Conservation (phyloP, 768 basidiomycete species). For the Erythrobasidium yunnanense region DNA sequence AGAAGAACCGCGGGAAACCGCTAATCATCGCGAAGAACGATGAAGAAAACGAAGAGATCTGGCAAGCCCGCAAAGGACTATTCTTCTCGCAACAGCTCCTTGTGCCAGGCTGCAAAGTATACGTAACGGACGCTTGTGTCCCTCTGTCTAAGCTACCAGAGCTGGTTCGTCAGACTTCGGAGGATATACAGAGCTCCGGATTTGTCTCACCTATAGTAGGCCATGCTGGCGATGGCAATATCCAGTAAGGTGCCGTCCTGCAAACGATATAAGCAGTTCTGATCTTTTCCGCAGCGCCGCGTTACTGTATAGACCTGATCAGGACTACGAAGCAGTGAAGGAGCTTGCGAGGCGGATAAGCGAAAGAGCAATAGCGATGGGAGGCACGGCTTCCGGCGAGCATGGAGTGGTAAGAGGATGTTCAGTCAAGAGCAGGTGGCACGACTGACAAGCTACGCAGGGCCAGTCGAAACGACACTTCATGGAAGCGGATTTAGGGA, state of each 20-base stretch:
- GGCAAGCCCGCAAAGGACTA: slow-evolving; percentile 46
- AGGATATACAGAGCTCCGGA: neutral
- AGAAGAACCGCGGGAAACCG: slow-evolving; percentile 55
- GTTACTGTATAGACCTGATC: slow-evolving; percentile 9
- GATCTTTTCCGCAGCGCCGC: slow-evolving; percentile 1
- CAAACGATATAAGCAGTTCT: neutral
- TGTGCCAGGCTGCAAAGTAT: slow-evolving; percentile 56
- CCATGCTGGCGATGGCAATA: slow-evolving; percentile 16
- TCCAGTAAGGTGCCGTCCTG: neutral
- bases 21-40: slow-evolving; percentile 69
- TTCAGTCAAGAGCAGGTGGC: neutral
- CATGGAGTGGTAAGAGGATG: slow-evolving; percentile 22
- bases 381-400: slow-evolving; percentile 23
- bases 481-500: slow-evolving; percentile 16
- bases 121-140: slow-evolving; percentile 83
- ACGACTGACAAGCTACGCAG: neutral
- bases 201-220: slow-evolving; percentile 20
- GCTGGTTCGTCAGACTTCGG: slow-evolving; percentile 3
- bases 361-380: slow-evolving; percentile 9
- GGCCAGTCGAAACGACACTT: slow-evolving; percentile 15
- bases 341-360: slow-evolving; percentile 17
- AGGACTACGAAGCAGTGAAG: slow-evolving; percentile 4
- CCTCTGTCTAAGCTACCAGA: slow-evolving; percentile 16
- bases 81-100: slow-evolving; percentile 28
- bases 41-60: slow-evolving; percentile 73